phyloP scores from a whole-genome alignment of 352 stramenopile species.

The Phytophthora palmivora region DNA sequence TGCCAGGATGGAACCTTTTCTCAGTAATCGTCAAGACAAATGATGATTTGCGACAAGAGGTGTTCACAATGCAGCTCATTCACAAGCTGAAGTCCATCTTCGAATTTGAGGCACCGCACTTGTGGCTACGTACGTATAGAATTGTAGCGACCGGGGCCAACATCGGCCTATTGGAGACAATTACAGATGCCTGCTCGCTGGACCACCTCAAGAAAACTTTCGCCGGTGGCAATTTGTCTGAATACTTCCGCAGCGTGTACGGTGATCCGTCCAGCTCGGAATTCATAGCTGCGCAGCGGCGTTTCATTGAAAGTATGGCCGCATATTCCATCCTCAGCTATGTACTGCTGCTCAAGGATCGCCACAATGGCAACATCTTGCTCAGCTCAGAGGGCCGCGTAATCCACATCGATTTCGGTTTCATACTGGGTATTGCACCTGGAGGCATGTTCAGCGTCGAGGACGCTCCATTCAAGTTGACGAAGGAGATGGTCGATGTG shows the following conservation, averaged over 20 bases:
- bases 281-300: slow-evolving; percentile 82
- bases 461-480: slow-evolving; percentile 99
- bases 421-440: slow-evolving; percentile 97
- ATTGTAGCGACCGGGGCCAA: slow-evolving; percentile 95
- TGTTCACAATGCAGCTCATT: slow-evolving; percentile 98
- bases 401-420: slow-evolving; percentile 99
- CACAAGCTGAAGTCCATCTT: slow-evolving; percentile 96
- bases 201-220: slow-evolving; percentile 97
- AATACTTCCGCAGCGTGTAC: slow-evolving; percentile 90
- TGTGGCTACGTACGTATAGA: slow-evolving; percentile 95
- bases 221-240: slow-evolving; percentile 81
- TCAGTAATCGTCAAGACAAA: slow-evolving; percentile 98
- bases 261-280: slow-evolving; percentile 45
- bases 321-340: slow-evolving; percentile 98
- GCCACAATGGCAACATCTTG: slow-evolving; percentile 99
- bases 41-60: slow-evolving; percentile 97
- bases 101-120: slow-evolving; percentile 87
- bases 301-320: slow-evolving; percentile 96
- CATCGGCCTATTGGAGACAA: slow-evolving; percentile 95
- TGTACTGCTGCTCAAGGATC: slow-evolving; percentile 97
- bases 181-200: slow-evolving; percentile 96
- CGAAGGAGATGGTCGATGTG: slow-evolving; percentile 97
- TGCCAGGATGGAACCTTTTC: slow-evolving; percentile 90
- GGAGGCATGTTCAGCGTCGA: slow-evolving; percentile 98
- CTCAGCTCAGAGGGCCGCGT: slow-evolving; percentile 95